Conservation (phyloP, 1,139 yeast genomes). For the Nakaseomyces uthaithaninus region DNA sequence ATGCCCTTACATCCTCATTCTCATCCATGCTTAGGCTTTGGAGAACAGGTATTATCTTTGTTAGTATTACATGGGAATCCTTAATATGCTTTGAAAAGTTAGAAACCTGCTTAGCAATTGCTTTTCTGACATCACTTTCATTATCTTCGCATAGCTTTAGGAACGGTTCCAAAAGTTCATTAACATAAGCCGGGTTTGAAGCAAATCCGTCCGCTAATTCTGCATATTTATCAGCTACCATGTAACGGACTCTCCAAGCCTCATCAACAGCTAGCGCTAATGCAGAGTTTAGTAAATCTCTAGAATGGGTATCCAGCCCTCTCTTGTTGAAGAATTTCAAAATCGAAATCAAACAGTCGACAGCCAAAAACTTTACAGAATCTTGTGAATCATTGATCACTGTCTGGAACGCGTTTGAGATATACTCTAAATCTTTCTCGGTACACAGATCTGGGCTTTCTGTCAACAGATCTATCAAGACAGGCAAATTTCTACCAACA, state of each 20-base stretch:
- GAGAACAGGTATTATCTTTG: constrained; percentile 74
- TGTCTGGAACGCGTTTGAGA: constrained; percentile 73
- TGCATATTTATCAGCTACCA: constrained; percentile 90
- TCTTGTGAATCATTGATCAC: constrained; percentile 87
- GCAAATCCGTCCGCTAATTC: constrained; percentile 56
- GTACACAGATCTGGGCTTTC: constrained; percentile 34
- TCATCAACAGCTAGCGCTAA: constrained; percentile 74
- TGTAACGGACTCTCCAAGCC: constrained; percentile 97
- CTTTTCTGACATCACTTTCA: constrained; percentile 95
- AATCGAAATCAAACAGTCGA: constrained; percentile 75
- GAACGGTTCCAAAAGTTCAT: constrained; percentile 49
- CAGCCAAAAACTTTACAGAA: constrained; percentile 83
- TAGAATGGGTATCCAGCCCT: constrained; percentile 49
- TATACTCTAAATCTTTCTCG: constrained; percentile 58
- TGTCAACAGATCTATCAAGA: constrained; percentile 54
- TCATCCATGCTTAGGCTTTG: constrained; percentile 82
- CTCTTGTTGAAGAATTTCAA: constrained; percentile 54
- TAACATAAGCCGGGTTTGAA: constrained; percentile 37
- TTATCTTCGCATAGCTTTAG: constrained; percentile 76
- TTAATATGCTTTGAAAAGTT: constrained; percentile 57
- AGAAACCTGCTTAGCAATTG: constrained; percentile 86
- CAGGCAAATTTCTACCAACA: constrained; percentile 80
- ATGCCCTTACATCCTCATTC: constrained; percentile 87
- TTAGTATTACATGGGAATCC: constrained; percentile 43
- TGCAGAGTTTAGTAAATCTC: constrained; percentile 53